Percentiles rank a stretch among this genome's conserved stretches.
Evolutionary conservation across 495 filamentous ascomycete species (phyloP).

Genomic region (Xylaria cubensis): DNA sequence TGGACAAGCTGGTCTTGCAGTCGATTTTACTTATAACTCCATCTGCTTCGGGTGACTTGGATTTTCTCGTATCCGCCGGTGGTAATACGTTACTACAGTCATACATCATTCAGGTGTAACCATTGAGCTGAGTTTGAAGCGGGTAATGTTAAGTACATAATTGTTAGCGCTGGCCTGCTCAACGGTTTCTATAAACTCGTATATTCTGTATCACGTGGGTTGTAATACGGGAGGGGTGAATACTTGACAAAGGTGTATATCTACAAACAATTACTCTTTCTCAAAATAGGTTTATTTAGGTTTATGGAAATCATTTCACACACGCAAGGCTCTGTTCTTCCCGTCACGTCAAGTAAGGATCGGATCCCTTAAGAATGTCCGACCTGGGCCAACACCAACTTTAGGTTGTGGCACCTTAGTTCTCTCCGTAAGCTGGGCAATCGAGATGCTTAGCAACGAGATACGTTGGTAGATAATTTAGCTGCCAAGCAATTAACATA

Average conservation of each 20-base stretch:
- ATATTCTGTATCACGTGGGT: background rate
- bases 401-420: no score
- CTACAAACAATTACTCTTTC: background rate
- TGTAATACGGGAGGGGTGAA: background rate
- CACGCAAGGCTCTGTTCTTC: background rate
- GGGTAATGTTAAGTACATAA: background rate
- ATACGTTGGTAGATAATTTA: background rate
- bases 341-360: background rate
- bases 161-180: background rate
- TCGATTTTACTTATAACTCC: background rate
- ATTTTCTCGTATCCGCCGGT: background rate
- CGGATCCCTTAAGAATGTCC: no score
- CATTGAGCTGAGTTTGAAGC: background rate
- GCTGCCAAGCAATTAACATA: background rate
- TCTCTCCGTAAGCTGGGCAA: no score
- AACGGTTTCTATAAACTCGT: background rate
- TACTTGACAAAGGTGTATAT: background rate
- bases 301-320: background rate
- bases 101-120: background rate
- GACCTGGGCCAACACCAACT: no score
- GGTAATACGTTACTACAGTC: background rate
- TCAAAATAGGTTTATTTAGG: no score
- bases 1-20: background rate
- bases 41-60: background rate
- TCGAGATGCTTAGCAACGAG: background rate